These are phyloP conservation scores for Pseudogymnoascus sp. DNA, from an alignment of 2,329 filamentous ascomycete species.

Conservation along the genomic window DNA sequence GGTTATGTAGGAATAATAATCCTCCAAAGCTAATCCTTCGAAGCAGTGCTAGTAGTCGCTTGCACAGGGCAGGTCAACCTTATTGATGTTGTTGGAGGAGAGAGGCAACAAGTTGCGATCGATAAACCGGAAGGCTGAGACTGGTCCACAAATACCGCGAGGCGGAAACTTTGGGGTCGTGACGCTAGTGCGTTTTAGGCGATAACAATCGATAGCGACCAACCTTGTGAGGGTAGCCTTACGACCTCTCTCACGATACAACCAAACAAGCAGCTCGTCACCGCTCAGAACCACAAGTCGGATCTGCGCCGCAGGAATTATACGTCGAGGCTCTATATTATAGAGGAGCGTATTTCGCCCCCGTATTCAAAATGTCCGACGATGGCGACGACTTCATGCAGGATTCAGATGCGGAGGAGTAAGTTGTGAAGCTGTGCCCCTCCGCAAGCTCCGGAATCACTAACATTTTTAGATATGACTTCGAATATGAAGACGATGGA, in stretches of 20 bases:
- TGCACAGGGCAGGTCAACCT: not conserved
- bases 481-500: constrained; percentile 89
- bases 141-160: constrained; percentile 5
- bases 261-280: not conserved
- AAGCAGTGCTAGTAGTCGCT: not conserved
- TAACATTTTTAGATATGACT: constrained; percentile 62
- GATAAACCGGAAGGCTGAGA: constrained; percentile 6
- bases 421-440: constrained; percentile 24
- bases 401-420: constrained; percentile 83
- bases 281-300: not conserved
- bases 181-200: not conserved
- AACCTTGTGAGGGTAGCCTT: not conserved
- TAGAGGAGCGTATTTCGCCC: not conserved
- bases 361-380: constrained; percentile 38
- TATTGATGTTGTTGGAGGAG: not conserved
- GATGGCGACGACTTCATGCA: constrained; percentile 89
- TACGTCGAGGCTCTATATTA: not conserved
- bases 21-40: not conserved
- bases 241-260: not conserved
- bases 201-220: constrained; percentile 5
- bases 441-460: constrained; percentile 10
- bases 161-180: constrained; percentile 4
- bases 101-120: not conserved
- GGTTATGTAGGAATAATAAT: not conserved
- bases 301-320: not conserved